Percentiles rank a stretch among this genome's conserved stretches.
phyloP scores from a whole-genome alignment of 106 monocot species.

The Amphibolis antarctica region DNA sequence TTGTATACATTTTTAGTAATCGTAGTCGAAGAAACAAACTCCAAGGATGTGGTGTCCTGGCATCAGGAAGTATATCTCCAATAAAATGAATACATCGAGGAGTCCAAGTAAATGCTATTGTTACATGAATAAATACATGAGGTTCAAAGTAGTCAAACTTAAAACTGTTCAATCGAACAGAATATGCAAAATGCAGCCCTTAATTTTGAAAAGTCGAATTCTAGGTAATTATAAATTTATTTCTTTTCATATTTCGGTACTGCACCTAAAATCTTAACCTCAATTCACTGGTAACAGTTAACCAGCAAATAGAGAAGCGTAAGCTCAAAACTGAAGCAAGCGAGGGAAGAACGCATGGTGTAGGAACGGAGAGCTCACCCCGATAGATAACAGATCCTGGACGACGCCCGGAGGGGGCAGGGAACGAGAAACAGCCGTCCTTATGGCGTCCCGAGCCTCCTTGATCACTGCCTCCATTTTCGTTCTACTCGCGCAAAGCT shows the following conservation, averaged over 20 bases:
- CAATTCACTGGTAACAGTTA: background rate
- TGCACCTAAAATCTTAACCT: background rate
- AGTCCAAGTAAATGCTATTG: too few relatives aligned
- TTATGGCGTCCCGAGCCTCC: slow-evolving; percentile 12
- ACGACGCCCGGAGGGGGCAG: slow-evolving; percentile 48
- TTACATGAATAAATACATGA: too few relatives aligned
- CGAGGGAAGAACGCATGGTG: background rate
- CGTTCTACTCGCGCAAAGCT: too few relatives aligned
- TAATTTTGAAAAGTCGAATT: too few relatives aligned
- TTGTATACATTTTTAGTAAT: background rate
- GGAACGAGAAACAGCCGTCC: slow-evolving; percentile 5
- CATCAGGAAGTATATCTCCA: too few relatives aligned
- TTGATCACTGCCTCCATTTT: slow-evolving; percentile 4
- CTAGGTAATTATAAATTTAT: background rate
- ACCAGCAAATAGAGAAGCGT: too few relatives aligned
- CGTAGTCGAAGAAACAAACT: background rate
- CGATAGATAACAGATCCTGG: slow-evolving; percentile 40
- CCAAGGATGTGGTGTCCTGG: background rate
- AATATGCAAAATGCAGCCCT: too few relatives aligned
- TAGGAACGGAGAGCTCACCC: slow-evolving; percentile 24
- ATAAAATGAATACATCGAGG: too few relatives aligned
- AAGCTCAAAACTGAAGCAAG: background rate
- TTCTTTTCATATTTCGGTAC: background rate
- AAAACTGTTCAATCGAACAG: too few relatives aligned
- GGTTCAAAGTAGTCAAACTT: too few relatives aligned